Conservation (phyloP, 1,284 basidiomycete genomes). For the Marasmius tenuissimus region DNA sequence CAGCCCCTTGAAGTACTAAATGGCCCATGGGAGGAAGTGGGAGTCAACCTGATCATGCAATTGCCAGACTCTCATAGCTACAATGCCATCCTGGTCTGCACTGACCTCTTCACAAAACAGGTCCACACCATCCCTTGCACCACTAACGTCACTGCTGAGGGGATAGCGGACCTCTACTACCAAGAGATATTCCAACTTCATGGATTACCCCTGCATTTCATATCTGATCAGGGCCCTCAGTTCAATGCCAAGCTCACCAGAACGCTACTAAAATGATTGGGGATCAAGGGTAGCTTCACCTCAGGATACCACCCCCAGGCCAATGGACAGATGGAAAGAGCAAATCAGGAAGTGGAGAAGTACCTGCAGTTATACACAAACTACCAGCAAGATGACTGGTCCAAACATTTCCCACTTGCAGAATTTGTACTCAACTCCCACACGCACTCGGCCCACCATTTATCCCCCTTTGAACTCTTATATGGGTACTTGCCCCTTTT, state of each 20-base stretch:
- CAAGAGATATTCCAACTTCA: not conserved
- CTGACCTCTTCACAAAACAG: slow-evolving; percentile 1
- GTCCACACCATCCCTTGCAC: not conserved
- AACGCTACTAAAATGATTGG: too few relatives aligned
- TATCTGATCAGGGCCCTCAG: too few relatives aligned
- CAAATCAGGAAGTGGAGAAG: not conserved
- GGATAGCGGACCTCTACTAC: slow-evolving; percentile 4
- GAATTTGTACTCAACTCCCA: too few relatives aligned
- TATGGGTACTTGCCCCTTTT: too few relatives aligned
- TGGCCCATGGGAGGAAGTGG: not conserved
- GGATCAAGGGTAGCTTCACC: too few relatives aligned
- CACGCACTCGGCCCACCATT: too few relatives aligned
- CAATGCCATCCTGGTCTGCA: not conserved
- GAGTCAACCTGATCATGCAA: too few relatives aligned
- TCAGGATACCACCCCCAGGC: too few relatives aligned
- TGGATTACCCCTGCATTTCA: too few relatives aligned
- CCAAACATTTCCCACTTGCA: not conserved
- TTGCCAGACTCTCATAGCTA: not conserved
- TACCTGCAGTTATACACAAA: not conserved
- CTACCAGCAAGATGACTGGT: not conserved
- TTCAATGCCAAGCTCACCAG: too few relatives aligned
- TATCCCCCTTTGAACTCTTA: too few relatives aligned
- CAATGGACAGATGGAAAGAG: not conserved
- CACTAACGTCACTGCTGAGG: not conserved
- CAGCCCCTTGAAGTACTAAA: not conserved